Evolutionary conservation across 805 yeast genomes (phyloP).

Genomic region (Vanderwaltozyma polyspora): DNA sequence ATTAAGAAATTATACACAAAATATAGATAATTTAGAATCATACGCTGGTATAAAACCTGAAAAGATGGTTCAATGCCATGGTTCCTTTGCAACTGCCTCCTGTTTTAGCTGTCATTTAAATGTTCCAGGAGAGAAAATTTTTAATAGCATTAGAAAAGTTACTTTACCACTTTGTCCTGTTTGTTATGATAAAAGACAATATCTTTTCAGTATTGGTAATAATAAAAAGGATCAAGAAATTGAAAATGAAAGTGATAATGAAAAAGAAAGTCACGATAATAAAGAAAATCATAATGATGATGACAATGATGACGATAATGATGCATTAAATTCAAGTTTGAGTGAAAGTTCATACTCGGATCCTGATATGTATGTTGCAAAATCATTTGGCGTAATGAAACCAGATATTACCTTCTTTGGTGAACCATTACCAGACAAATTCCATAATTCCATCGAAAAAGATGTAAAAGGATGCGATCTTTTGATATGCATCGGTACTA

Average conservation of each 20-base stretch:
- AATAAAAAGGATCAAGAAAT: background rate
- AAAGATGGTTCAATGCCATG: conserved; percentile 79
- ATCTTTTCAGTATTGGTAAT: conserved; percentile 6
- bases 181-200: conserved; percentile 40
- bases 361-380: conserved; percentile 17
- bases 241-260: conserved; percentile 1
- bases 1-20: conserved; percentile 79
- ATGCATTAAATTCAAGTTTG: background rate
- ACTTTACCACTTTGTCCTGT: conserved; percentile 64
- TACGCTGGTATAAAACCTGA: conserved; percentile 61
- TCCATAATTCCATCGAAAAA: conserved; percentile 45
- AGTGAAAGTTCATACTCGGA: background rate
- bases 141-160: conserved; percentile 43
- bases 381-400: conserved; percentile 70
- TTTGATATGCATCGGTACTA: conserved; percentile 78
- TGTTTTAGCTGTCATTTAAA: conserved; percentile 65
- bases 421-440: conserved; percentile 63
- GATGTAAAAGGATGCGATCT: conserved; percentile 67
- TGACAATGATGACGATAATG: background rate
- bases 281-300: background rate
- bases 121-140: conserved; percentile 57
- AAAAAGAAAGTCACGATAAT: background rate
- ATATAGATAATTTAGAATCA: conserved; percentile 79
- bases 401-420: conserved; percentile 93
- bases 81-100: conserved; percentile 80